These are phyloP conservation scores for Avena insularis DNA, from an alignment of 176 grass and related monocot genomes.

Conservation along the genomic window DNA sequence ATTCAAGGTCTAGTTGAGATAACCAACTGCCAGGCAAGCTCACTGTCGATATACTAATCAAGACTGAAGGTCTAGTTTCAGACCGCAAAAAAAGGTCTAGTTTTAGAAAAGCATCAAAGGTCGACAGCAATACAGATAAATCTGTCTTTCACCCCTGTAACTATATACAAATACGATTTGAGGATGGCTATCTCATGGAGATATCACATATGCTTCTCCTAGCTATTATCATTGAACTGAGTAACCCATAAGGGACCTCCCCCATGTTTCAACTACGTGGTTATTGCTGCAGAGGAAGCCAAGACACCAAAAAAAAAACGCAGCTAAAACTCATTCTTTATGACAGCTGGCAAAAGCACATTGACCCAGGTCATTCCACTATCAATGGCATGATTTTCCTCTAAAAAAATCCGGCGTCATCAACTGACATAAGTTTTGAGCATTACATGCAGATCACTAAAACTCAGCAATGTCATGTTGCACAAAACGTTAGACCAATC, in stretches of 20 bases:
- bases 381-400: not conserved
- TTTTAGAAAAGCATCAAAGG: not conserved
- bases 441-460: conserved; percentile 4
- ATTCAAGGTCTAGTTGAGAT: not conserved
- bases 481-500: not conserved
- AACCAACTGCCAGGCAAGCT: not conserved
- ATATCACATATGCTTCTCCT: not conserved
- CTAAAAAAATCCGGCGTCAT: not conserved
- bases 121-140: not conserved
- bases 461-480: no score
- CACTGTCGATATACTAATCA: not conserved
- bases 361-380: conserved; percentile 25
- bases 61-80: not conserved
- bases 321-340: not conserved
- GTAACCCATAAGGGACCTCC: not conserved
- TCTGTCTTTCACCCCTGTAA: not conserved
- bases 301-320: not conserved
- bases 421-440: not conserved
- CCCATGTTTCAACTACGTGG: not conserved
- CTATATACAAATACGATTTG: not conserved
- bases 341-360: not conserved
- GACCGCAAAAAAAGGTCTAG: no score
- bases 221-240: not conserved
- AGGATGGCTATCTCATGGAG: not conserved
- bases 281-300: conserved; percentile 6